phyloP scores from a whole-genome alignment of 2,329 filamentous ascomycete genomes.

The Hymenoscyphus albidus region DNA sequence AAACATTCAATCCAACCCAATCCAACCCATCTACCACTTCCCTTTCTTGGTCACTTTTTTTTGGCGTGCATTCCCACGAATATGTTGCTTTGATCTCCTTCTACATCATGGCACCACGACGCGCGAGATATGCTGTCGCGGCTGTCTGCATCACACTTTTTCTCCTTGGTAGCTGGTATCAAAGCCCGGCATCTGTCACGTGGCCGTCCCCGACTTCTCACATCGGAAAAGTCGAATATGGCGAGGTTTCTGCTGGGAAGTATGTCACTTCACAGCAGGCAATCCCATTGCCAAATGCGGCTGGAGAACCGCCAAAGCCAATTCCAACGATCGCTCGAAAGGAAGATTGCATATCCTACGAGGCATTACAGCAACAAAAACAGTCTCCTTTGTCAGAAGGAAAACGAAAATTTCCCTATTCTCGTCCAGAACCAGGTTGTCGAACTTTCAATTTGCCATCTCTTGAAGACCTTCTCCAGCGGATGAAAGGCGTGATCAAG shows the following conservation, averaged over 20 bases:
- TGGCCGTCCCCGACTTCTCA: conserved; percentile 4
- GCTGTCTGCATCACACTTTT: conserved; percentile 13
- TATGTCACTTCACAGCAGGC: not conserved
- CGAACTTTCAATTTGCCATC: conserved; percentile 74
- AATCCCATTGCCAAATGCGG: not conserved
- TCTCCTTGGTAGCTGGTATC: conserved; percentile 10
- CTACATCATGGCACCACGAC: conserved; percentile 8
- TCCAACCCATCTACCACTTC: not conserved
- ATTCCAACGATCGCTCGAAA: not conserved
- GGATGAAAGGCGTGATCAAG: conserved; percentile 64
- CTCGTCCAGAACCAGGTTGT: conserved; percentile 71
- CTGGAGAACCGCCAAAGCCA: not conserved
- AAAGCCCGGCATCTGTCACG: conserved; percentile 12
- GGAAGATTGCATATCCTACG: conserved; percentile 23
- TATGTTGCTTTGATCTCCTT: not conserved
- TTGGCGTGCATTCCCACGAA: not conserved
- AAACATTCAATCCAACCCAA: no score
- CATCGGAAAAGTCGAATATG: not conserved
- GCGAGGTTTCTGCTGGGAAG: not conserved
- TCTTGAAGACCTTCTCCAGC: conserved; percentile 71
- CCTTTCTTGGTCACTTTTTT: not conserved
- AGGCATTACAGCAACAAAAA: conserved; percentile 22
- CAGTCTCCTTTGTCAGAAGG: conserved; percentile 44
- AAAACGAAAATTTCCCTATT: conserved; percentile 70
- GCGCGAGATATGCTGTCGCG: conserved; percentile 11